Conservation (phyloP, 768 basidiomycete species). For the Pisolithus albus region DNA sequence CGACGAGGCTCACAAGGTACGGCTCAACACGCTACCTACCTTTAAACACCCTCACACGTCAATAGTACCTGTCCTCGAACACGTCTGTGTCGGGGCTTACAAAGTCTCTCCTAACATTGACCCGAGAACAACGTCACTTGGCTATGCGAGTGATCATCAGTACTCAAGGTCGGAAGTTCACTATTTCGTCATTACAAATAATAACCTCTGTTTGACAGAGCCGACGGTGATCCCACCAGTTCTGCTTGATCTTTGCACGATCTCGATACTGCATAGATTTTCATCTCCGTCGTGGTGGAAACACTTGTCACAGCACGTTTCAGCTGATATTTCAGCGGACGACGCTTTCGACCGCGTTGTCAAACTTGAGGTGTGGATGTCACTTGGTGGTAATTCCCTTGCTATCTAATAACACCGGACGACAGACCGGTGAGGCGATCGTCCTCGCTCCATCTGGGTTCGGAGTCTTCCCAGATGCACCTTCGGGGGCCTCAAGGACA, state of each 20-base stretch:
- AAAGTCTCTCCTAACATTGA: slow-evolving; percentile 48
- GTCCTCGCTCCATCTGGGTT: slow-evolving; percentile 62
- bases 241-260: slow-evolving; percentile 58
- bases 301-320: slow-evolving; percentile 60
- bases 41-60: not conserved
- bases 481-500: slow-evolving; percentile 5
- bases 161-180: slow-evolving; percentile 50
- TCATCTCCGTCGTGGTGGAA: slow-evolving; percentile 75
- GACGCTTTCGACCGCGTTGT: slow-evolving; percentile 66
- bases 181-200: not conserved
- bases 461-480: slow-evolving; percentile 31
- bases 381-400: not conserved
- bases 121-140: slow-evolving; percentile 64
- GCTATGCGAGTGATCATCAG: slow-evolving; percentile 69
- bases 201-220: slow-evolving; percentile 33
- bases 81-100: slow-evolving; percentile 48
- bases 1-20: slow-evolving; percentile 71
- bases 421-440: slow-evolving; percentile 65
- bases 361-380: slow-evolving; percentile 44
- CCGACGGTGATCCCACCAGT: slow-evolving; percentile 68
- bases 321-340: slow-evolving; percentile 49
- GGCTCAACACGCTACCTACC: not conserved
- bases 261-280: slow-evolving; percentile 65
- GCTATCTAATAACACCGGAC: not conserved
- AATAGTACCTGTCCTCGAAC: slow-evolving; percentile 51